phyloP scores from a whole-genome alignment of 371 early-diverging fungal genomes.

The Umbelopsis sp. region DNA sequence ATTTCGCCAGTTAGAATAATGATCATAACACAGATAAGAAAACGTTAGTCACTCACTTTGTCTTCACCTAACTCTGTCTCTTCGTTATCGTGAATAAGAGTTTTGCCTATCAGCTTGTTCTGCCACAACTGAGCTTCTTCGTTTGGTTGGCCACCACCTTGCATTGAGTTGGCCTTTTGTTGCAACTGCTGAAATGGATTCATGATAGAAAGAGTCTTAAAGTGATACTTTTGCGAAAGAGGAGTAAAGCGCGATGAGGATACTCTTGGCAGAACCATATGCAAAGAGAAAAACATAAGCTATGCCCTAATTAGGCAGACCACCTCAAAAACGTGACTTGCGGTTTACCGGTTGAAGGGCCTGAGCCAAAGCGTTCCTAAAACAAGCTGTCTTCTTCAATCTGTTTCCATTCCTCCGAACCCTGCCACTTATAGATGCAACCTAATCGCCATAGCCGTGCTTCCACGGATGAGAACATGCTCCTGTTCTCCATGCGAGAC shows the following conservation, averaged over 20 bases:
- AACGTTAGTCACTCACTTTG: constrained; percentile 28
- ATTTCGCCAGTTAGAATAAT: background rate
- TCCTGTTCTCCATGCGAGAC: constrained; percentile 8
- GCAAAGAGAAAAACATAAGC: no score
- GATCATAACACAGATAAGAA: background rate
- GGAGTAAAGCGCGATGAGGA: background rate
- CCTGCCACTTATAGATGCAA: constrained; percentile 1
- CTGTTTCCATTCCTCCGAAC: background rate
- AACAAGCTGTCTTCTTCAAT: background rate
- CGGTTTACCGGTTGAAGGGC: no score
- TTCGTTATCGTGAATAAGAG: constrained; percentile 31
- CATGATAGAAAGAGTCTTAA: background rate
- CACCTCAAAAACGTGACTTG: background rate
- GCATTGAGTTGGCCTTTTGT: background rate
- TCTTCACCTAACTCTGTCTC: constrained; percentile 29
- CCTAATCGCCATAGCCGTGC: constrained; percentile 14
- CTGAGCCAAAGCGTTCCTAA: background rate
- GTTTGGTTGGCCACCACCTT: background rate
- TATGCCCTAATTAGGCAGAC: no score
- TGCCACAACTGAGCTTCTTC: constrained; percentile 33
- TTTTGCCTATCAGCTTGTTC: constrained; percentile 43
- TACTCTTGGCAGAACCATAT: background rate
- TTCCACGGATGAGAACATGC: constrained; percentile 16
- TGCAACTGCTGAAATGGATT: background rate
- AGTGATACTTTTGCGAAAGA: background rate